Percentiles rank a stretch among this genome's conserved stretches.
Conservation (phyloP, 2,329 filamentous ascomycete species). For the Diaporthe aspalathi region DNA sequence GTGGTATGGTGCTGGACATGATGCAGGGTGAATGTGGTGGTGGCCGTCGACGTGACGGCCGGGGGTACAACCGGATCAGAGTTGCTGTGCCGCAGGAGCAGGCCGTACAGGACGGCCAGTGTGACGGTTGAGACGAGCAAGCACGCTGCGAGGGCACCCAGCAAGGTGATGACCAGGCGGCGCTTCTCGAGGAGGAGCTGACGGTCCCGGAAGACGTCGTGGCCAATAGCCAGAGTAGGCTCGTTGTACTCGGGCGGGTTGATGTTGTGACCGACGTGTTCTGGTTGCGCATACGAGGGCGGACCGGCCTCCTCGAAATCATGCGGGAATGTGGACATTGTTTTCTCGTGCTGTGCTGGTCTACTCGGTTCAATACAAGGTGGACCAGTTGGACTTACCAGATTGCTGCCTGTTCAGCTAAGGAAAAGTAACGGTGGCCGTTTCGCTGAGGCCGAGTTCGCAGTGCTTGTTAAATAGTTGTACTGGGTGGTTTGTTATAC, state of each 20-base stretch:
- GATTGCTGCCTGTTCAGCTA: not conserved
- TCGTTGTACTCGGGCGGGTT: too few relatives aligned
- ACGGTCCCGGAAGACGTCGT: constrained; percentile 8
- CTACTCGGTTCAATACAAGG: not conserved
- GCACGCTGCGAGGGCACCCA: not conserved
- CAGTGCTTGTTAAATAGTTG: not conserved
- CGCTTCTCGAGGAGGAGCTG: constrained; percentile 5
- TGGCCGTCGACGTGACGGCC: not conserved
- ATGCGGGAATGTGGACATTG: not conserved
- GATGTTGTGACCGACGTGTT: not conserved
- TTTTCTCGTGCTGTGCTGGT: not conserved
- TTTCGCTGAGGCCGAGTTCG: not conserved
- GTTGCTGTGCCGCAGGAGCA: not conserved
- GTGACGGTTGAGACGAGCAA: not conserved
- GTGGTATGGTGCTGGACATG: not conserved
- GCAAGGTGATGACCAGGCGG: not conserved
- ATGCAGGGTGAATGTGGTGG: not conserved
- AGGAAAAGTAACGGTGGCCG: not conserved
- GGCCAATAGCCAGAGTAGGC: not conserved
- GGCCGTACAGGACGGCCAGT: not conserved
- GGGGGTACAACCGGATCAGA: too few relatives aligned
- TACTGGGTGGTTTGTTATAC: not conserved
- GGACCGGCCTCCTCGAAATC: not conserved
- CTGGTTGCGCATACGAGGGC: not conserved
- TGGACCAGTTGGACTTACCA: not conserved